Evolutionary conservation across 2,329 filamentous ascomycete species (phyloP), one percentile per base, ranked within the genome.

Genomic region (Exophiala sp.): DNA sequence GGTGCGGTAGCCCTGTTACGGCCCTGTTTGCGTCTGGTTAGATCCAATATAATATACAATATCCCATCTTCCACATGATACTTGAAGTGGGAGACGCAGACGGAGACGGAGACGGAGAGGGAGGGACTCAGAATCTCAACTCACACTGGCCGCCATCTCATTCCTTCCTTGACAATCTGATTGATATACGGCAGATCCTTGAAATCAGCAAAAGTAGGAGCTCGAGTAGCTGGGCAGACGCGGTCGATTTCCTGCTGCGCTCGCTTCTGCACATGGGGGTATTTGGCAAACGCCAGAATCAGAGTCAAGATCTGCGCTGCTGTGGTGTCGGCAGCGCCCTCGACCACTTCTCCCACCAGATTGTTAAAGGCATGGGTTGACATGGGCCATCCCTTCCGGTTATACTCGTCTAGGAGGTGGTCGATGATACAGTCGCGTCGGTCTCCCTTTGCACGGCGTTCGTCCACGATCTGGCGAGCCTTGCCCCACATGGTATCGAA

Each of bases 401-500:
- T 38, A n/a, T 48, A 43, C 29, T 44, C 49, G 39, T 73, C 66
- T 1, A 74, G 60, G 0, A 73, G 60, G 6, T 53, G 53, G 54
- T 74, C 70, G 49, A 73, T 64, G 38, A 72, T 66, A 11, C 58
- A 64, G 8, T 62, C 56, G 10, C 61, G 53, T 43, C 37, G 8
- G 46, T 56, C 5, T 50, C 59, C 6, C 48, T 48, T 16, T 29
- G 49, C 19, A 52, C 53, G 4, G 35, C 45, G 38, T 19, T 48
- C 34, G 19, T 41, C 40, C 24, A 53, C 34, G 21, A 30, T 30
- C 21, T 68, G 64, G 2, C 70, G 64, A 4, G 58, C 38, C 8
- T 63, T 53, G 2, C 71, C 64, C 10, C 63, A 74, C 1, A 74
- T 59, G 1, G 48, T 43, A 21, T 69, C 65, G 67, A 74, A 73